Percentiles rank a stretch among this genome's conserved stretches.
Conservation (phyloP, 768 basidiomycete genomes). For the Xerocomellus dryophilus region DNA sequence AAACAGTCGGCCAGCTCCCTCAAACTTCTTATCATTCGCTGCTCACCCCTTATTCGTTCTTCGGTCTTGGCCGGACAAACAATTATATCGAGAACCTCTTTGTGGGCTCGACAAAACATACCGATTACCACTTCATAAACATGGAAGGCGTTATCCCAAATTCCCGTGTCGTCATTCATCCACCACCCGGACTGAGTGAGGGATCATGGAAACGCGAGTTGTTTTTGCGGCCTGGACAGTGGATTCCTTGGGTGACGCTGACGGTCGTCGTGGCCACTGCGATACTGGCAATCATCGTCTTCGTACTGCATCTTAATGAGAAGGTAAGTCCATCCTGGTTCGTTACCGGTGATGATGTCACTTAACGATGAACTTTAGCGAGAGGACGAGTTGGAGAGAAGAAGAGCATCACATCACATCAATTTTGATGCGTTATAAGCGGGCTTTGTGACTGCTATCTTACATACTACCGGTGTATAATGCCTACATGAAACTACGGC, state of each 20-base stretch:
- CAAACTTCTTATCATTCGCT: slow-evolving; percentile 91
- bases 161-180: slow-evolving; percentile 93
- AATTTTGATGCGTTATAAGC: slow-evolving; percentile 89
- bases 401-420: slow-evolving; percentile 89
- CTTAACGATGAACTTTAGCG: slow-evolving; percentile 45
- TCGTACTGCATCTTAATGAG: slow-evolving; percentile 86
- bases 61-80: slow-evolving; percentile 95
- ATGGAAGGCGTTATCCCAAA: slow-evolving; percentile 98
- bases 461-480: slow-evolving; percentile 17
- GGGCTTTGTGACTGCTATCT: slow-evolving; percentile 2
- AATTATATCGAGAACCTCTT: slow-evolving; percentile 99
- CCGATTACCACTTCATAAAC: slow-evolving; percentile 72
- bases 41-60: slow-evolving; percentile 89
- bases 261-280: slow-evolving; percentile 74
- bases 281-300: slow-evolving; percentile 75
- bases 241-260: slow-evolving; percentile 97
- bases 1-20: slow-evolving; percentile 82
- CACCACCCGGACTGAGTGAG: slow-evolving; percentile 53
- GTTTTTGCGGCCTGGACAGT: slow-evolving; percentile 90
- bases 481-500: not conserved
- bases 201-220: slow-evolving; percentile 79
- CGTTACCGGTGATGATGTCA: slow-evolving; percentile 1
- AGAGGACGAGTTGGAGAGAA: slow-evolving; percentile 90
- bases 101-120: slow-evolving; percentile 84
- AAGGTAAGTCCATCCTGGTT: slow-evolving; percentile 55